Evolutionary conservation across 2,329 filamentous ascomycete species (phyloP), one percentile per base, ranked within the genome.

Genomic region (Xenosphaeropsis pyriputrescens): DNA sequence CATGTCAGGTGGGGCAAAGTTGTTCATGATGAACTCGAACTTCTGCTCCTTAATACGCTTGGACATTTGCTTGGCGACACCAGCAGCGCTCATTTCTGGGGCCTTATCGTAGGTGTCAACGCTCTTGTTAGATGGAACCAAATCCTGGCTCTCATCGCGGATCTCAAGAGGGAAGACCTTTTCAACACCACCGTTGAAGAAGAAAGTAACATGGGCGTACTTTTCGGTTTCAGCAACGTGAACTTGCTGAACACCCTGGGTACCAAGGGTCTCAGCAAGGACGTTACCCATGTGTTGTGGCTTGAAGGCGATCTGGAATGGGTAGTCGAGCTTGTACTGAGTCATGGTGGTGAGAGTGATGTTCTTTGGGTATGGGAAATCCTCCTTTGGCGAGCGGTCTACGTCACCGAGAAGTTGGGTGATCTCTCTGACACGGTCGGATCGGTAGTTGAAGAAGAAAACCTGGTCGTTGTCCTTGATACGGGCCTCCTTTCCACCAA

Each of bases 371-470:
- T 88, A 96, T 34, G 83, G 71, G 70, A 96, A 94, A 61, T 95
- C 85, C 48, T 88, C 84, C 49, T 75, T 74, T 39, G 88, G 86
- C 17, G 85, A 93, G 54, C 85, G 84, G 67, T 98, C 91, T 56
- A 89, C 79, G 58, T 83, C 83, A 50, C 91, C 91, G 39, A 98
- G 68, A 33, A 98, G 72, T 65, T 96, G 91, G 36, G 86, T 93
- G 58, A 98, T 82, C 62, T 98, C 91, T 51, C 91, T 84, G 38
- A 89, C 89, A 59, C 91, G 88, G 60, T 98, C 91, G 41, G 91
- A 96, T 55, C 91, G 85, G 72, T 98, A 98, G 77, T 98, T 98
- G 83, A 98, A 98, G 76, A 96, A 96, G 75, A 96, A 96, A 53
- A 96, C 73, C 38, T 85, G 89, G 57, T 98, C 91, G 48, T 82